Evolutionary conservation across 805 yeast species (phyloP), one percentile per base, ranked within the genome.

Genomic region (Hanseniaspora thailandica): DNA sequence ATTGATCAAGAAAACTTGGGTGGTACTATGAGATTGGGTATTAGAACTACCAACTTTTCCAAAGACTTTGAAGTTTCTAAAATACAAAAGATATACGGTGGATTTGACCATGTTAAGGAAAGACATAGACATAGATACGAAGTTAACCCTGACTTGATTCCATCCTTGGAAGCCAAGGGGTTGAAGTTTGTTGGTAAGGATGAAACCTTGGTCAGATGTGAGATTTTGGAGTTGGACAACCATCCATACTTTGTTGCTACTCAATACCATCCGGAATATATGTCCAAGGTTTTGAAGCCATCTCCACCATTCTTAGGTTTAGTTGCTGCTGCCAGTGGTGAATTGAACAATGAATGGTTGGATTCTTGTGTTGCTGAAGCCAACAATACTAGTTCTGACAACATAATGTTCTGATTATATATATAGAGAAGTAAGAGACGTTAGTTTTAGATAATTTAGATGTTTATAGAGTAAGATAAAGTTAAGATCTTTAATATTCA

Each of bases 71-170:
- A 81, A 77, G 77, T 86, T 46, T 44, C 50, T 13, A 76, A 73
- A 58, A 78, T 93, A 62, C 80, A 85, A 69, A 76, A 79, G 69
- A 74, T 90, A 52, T 90, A 90, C 67, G 94, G 93, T 55, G 80
- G 77, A 55, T 74, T 75, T 28, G 75, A 73, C 2, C 71, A 76
- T 45, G 89, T 88, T 48, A 74, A 74, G 57, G 99, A 93, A 74
- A 86, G 99, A 76, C 99, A 93, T 69, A 84, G 99, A 74, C 99
- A 93, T 70, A 82, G 99, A 72, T 93, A 93, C 69, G 99, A 93
- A 70, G 86, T 93, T 62, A 90, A 89, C 70, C 99, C 98, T 15
- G 78, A 76, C 58, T 73, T 86, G 60, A 82, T 89, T 58, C 72
- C 70, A 17, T 69, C 72, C 43, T 77, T 90, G 57, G 97, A 93